Evolutionary conservation across 148 eudicot species (phyloP).

Genomic region (Spergularia bocconei): DNA sequence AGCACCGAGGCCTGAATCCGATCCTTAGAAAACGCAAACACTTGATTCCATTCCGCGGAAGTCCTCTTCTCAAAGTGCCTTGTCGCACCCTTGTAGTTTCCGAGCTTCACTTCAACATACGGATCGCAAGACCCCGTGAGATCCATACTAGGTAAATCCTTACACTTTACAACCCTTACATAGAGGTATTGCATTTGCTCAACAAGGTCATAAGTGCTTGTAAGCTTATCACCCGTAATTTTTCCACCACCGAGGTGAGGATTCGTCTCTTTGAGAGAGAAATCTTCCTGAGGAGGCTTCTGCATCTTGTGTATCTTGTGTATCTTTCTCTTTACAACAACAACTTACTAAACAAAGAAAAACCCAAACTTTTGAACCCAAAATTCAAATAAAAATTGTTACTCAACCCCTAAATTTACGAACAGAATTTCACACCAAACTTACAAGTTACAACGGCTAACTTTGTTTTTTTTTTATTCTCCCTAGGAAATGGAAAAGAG

Average conservation of each 20-base stretch:
- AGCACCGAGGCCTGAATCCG: slow-evolving; percentile 52
- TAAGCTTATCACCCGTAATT: slow-evolving; percentile 50
- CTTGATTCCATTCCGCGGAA: slow-evolving; percentile 65
- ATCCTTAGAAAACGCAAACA: slow-evolving; percentile 63
- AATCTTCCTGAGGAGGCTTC: slow-evolving; percentile 54
- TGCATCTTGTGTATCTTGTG: slow-evolving; percentile 32
- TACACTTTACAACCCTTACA: slow-evolving; percentile 64
- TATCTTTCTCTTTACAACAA: neutral
- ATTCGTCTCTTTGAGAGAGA: slow-evolving; percentile 58
- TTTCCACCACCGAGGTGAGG: slow-evolving; percentile 62
- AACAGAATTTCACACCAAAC: slow-evolving; percentile 18
- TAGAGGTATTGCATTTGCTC: slow-evolving; percentile 72
- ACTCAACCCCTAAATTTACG: slow-evolving; percentile 19
- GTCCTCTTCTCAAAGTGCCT: slow-evolving; percentile 55
- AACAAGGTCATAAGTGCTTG: slow-evolving; percentile 68
- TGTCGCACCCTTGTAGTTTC: slow-evolving; percentile 62
- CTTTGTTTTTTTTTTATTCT: neutral
- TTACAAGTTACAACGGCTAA: slow-evolving; percentile 21
- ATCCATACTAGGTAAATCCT: slow-evolving; percentile 52
- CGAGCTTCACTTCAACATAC: slow-evolving; percentile 58
- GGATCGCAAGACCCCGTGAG: slow-evolving; percentile 60
- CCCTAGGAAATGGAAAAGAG: neutral
- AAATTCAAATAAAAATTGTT: slow-evolving; percentile 3
- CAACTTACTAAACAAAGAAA: neutral
- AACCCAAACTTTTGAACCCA: neutral